Base-by-base conservation (phyloP, 768 basidiomycete species). In the Pleurotus sapidus region DNA sequence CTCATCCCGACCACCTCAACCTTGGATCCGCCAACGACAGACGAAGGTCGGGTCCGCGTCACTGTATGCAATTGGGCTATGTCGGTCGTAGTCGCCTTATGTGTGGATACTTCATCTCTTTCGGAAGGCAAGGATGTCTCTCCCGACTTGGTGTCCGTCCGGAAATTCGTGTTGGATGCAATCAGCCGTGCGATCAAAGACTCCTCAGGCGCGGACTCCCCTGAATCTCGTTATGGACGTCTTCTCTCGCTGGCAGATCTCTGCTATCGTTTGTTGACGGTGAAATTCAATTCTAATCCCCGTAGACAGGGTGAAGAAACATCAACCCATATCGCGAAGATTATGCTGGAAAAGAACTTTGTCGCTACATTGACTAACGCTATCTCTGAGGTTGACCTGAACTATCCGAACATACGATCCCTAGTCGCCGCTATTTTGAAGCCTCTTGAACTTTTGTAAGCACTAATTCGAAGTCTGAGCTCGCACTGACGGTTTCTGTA, bases 271-370 rank as follows among this genome's bases (percentile, higher is more conserved):
- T 76, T 99, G 34, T 77, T 99, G 56, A 90, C 88, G 1, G 88
- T 91, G 20, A 84, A 89, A 25, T 86, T 89, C 70, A 87, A 82
- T 58, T 75, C 75, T 5, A 69, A 74, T 37, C 80, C 83, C 55
- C 76, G 85, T 46, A 84, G 81, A 61, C 75, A 78, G 40, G 46
- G 81, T 57, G 86, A 85, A 46, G 96, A 94, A 49, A 81, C 81
- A n/a, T 88, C 89, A 3, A 88, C 95, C 6, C 95, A 97, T 60
- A 82, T 98, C 53, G 94, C 96, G 18, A 98, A 98, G 75, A 83
- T 95, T 60, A 99, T 99, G 97, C 74, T 99, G 50, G 97, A 99
- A 78, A 98, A 98, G 77, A 92, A 92, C 67, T 95, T 93, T 61
- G 97, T 98, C 14, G 82, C 89, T 3, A 87, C 88, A 1, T 75